phyloP scores from a whole-genome alignment of 495 filamentous ascomycete species.

The Hyaloscypha variabilis region DNA sequence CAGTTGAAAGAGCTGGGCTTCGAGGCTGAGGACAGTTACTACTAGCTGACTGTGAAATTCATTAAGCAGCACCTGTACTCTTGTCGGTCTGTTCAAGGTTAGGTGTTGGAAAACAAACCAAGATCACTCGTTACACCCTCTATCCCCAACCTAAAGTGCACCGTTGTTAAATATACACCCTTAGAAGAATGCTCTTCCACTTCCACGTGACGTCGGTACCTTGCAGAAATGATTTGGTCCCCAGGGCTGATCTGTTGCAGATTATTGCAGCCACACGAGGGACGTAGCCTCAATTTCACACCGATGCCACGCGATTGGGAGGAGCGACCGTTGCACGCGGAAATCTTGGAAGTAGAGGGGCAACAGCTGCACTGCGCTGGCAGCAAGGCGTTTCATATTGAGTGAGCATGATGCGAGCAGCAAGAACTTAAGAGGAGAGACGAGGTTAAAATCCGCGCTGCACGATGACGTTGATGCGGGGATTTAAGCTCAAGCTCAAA shows the following conservation, averaged over 20 bases:
- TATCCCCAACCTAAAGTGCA: too few species aligned
- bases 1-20: neutral
- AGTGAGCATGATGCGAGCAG: neutral
- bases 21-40: neutral
- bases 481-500: neutral
- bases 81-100: too few species aligned
- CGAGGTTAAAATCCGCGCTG: neutral
- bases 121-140: too few species aligned
- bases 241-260: neutral
- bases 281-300: neutral
- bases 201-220: neutral
- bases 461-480: neutral
- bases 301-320: neutral
- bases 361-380: neutral
- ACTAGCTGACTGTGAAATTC: neutral
- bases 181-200: too few species aligned
- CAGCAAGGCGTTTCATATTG: neutral
- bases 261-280: neutral
- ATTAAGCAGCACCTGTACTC: too few species aligned
- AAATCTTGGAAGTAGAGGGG: neutral
- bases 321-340: neutral
- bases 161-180: too few species aligned
- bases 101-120: too few species aligned
- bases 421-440: too few species aligned
- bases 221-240: neutral